Conservation (phyloP, 2,329 filamentous ascomycete genomes). For the Chaetomiaceae sp. region DNA sequence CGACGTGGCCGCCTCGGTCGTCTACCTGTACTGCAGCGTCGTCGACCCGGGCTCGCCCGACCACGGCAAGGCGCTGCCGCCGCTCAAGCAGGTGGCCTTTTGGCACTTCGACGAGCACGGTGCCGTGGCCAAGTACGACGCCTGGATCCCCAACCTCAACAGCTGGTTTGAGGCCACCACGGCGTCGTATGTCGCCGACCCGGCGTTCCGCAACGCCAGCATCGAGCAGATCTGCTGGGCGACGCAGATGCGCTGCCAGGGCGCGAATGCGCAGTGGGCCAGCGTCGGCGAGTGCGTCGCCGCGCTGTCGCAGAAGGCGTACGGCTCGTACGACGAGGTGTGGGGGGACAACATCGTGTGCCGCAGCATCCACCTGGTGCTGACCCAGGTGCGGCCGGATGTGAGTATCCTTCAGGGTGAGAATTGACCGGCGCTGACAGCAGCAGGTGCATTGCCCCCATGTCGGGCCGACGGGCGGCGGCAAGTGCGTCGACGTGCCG, state of each 20-base stretch:
- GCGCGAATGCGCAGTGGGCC: constrained; percentile 35
- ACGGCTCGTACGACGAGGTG: constrained; percentile 39
- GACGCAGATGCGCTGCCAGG: constrained; percentile 35
- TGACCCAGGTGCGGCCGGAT: constrained; percentile 31
- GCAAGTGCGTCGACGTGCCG: constrained; percentile 28
- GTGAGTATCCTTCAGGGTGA: constrained; percentile 21
- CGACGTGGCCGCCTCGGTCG: constrained; percentile 35
- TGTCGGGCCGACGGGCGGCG: constrained; percentile 30
- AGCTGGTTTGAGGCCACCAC: constrained; percentile 33
- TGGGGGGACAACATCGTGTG: constrained; percentile 43
- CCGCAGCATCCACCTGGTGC: constrained; percentile 38
- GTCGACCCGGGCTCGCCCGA: constrained; percentile 30
- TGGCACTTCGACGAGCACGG: constrained; percentile 44
- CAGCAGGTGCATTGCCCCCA: constrained; percentile 29
- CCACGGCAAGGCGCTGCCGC: constrained; percentile 31
- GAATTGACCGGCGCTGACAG: not conserved
- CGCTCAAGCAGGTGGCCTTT: constrained; percentile 40
- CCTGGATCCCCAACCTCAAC: constrained; percentile 40
- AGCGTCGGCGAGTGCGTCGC: constrained; percentile 33
- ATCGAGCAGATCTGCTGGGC: constrained; percentile 33
- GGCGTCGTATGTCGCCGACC: constrained; percentile 28
- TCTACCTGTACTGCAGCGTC: constrained; percentile 35
- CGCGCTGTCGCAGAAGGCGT: constrained; percentile 32
- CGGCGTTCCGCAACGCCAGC: constrained; percentile 27
- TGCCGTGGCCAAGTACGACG: constrained; percentile 40